Base-by-base conservation (phyloP, 257 asterid species). In the Dorcoceras hygrometricum region DNA sequence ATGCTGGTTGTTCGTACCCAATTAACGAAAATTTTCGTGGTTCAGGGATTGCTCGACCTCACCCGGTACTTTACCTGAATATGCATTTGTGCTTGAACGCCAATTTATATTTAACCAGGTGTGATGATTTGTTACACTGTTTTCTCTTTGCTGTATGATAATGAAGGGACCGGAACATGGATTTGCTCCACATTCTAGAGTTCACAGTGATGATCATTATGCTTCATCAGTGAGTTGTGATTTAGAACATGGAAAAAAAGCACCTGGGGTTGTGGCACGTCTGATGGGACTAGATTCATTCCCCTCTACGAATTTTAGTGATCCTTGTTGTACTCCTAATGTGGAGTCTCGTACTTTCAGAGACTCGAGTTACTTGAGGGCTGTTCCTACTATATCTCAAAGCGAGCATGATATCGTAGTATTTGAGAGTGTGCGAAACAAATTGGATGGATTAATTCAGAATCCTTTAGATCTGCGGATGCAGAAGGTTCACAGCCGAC, bases 241-340 rank as follows among this genome's bases (percentile, higher is more conserved):
- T 76, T 81, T 80, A 39, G 83, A 79, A 56, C 74, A 71, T 71
- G 89, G 80, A 63, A 74, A 83, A 62, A 87, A 79, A 76, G 84
- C 95, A 57, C 96, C 99, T 57, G 95, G 97, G 65, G 99, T 90
- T 59, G 97, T 94, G 61, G 99, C 99, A 48, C 96, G 99, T 67
- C 96, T 94, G 28, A 94, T 94, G 99, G 99, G 99, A 67, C 78
- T 94, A 66, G 99, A 88, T 76, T 84, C 95, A 8, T 76, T 94
- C 81, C 99, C 96, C 26, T 76, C 76, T 6, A 73, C 90, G 27
- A 77, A 78, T 74, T 84, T 32, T 65, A 78, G 79, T 25, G 99
- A 86, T 57, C 81, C 86, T 54, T 67, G 65, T 67, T 70, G 39
- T 22, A 63, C 82, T 43, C 87, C 91, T 25, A 59, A 71, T 62